These are phyloP conservation scores for Dicorynia guianensis DNA, from an alignment of 306 rosid genomes.

Conservation along the genomic window DNA sequence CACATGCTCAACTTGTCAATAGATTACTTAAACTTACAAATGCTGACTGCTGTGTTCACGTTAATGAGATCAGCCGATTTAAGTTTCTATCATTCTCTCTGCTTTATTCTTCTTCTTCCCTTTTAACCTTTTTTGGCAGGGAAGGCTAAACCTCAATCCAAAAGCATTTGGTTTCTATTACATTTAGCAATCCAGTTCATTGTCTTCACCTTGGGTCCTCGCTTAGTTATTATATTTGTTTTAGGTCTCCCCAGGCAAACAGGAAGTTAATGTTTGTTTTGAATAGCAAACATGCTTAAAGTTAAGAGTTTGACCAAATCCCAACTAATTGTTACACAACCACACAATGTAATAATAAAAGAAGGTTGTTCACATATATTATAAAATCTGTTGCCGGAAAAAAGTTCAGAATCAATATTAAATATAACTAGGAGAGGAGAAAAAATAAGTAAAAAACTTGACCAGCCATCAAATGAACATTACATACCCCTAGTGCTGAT, in stretches of 20 bases:
- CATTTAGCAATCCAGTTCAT: neutral
- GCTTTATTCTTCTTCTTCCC: neutral
- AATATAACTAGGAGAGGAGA: slow-evolving; percentile 12
- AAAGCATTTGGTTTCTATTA: neutral
- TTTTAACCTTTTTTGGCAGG: neutral
- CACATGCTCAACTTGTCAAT: neutral
- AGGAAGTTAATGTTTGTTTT: neutral
- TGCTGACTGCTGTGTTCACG: neutral
- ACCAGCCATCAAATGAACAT: neutral
- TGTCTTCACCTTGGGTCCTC: no score
- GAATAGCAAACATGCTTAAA: neutral
- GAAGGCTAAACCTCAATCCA: neutral
- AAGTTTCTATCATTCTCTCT: neutral
- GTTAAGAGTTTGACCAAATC: neutral
- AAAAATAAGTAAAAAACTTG: slow-evolving; percentile 5
- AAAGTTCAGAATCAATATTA: slow-evolving; percentile 4
- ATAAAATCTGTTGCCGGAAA: slow-evolving; percentile 21
- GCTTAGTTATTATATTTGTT: neutral
- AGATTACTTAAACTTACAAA: neutral
- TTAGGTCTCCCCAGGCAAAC: neutral
- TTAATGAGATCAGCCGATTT: neutral
- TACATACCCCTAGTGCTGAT: slow-evolving; percentile 78
- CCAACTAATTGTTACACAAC: neutral
- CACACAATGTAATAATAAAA: neutral
- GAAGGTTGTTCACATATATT: slow-evolving; percentile 6